Evolutionary conservation across 768 basidiomycete genomes (phyloP), one percentile per base, ranked within the genome.

Genomic region (Hericium alpestre): DNA sequence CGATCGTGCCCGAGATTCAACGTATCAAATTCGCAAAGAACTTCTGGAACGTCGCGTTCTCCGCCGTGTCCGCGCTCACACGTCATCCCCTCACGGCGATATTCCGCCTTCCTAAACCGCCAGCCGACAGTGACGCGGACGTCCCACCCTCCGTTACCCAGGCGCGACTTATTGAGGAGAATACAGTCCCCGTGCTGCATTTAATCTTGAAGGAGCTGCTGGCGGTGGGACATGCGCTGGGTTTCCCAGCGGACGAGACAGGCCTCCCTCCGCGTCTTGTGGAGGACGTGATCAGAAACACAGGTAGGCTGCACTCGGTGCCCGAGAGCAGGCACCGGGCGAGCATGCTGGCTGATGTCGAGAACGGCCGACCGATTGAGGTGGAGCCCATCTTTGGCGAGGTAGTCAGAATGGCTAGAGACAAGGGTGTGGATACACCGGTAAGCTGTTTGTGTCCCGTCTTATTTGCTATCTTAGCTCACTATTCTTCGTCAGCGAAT

Each of bases 381-480:
- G 78, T 86, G 1, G 84, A 86, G 65, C 81, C 77, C 12, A 81
- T 86, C 43, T 58, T 86, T 4, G 84, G 86, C 0, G 78, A 83
- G 58, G 76, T 84, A 2, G 78, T 84, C 20, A 67, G 79, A 46
- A 70, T 81, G 70, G 83, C 78, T 0, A 72, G 69, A 61, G 69
- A 72, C 51, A 63, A 66, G 22, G 69, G 71, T 9, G 73, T 83
- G 4, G 65, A 72, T 12, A 66, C 81, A 38, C 82, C 82, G 32
- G 82, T 83, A 62, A 7, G 32, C 32, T 69, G 78, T 67, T n/a
- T 11, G 7, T 55, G n/a, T 51, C 8, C 16, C 18, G n/a, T 54
- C 41, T 47, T 23, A 1, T 51, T 25, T 27, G 9, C 18, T 13
- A n/a, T 9, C 4, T 32, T 51, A 6, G 23, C 16, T 16, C 23